Evolutionary conservation across 2,329 filamentous ascomycete genomes (phyloP).

Genomic region (Dothiorella sarmentorum): DNA sequence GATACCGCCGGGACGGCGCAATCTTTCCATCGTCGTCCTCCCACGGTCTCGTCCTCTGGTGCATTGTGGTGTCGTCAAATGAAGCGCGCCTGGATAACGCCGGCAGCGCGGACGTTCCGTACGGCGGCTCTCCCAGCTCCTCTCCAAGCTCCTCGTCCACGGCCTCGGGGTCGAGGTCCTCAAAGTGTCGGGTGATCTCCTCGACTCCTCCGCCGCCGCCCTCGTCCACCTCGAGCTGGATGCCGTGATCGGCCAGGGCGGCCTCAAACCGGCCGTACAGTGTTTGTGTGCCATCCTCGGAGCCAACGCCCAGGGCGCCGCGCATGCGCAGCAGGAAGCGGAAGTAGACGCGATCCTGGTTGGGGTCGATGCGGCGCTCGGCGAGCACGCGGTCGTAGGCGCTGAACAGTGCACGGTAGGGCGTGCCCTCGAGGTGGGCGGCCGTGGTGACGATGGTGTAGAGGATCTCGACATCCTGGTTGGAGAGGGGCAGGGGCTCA

Average conservation of each 20-base stretch:
- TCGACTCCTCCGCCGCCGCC: slow-evolving; percentile 34
- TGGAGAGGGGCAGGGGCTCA: background rate
- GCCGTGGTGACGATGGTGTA: slow-evolving; percentile 73
- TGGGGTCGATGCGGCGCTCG: slow-evolving; percentile 65
- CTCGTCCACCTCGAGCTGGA: slow-evolving; percentile 62
- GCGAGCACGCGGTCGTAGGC: slow-evolving; percentile 77
- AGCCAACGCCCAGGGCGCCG: slow-evolving; percentile 9
- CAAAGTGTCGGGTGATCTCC: slow-evolving; percentile 30
- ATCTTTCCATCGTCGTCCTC: slow-evolving; percentile 23
- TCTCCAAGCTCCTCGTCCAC: background rate
- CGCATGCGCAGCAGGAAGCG: slow-evolving; percentile 73
- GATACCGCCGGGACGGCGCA: background rate
- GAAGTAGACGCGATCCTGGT: slow-evolving; percentile 71
- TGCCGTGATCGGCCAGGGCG: slow-evolving; percentile 66
- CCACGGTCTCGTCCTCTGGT: slow-evolving; percentile 46
- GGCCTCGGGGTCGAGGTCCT: slow-evolving; percentile 27
- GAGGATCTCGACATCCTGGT: slow-evolving; percentile 70
- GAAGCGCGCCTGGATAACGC: slow-evolving; percentile 46
- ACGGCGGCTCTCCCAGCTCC: background rate
- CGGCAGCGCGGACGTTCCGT: background rate
- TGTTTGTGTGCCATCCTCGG: slow-evolving; percentile 41
- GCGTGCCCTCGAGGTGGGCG: slow-evolving; percentile 62
- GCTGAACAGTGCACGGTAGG: slow-evolving; percentile 74
- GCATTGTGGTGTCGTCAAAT: slow-evolving; percentile 47
- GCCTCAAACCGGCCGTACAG: slow-evolving; percentile 68